Percentiles rank a stretch among this genome's conserved stretches.
phyloP scores from a whole-genome alignment of 192 early-diverging fungal genomes.

The Diversispora epigaea region DNA sequence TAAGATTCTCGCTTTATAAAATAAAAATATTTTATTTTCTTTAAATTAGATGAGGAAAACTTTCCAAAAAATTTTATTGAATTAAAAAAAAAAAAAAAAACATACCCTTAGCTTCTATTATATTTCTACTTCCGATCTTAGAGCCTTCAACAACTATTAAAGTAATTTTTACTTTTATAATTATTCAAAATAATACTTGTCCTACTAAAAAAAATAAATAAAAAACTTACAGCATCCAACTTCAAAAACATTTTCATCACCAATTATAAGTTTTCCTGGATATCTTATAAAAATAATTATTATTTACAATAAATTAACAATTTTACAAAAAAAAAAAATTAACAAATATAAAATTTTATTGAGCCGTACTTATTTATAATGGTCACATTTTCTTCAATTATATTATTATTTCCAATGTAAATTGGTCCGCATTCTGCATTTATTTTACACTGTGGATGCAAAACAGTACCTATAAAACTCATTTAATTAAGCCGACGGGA shows the following conservation, averaged over 20 bases:
- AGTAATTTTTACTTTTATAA: neutral
- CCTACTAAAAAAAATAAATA: neutral
- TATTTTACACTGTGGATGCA: conserved; percentile 74
- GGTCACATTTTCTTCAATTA: conserved; percentile 70
- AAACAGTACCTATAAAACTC: conserved; percentile 52
- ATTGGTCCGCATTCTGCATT: conserved; percentile 66
- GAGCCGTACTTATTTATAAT: conserved; percentile 66
- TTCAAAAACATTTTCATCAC: conserved; percentile 74
- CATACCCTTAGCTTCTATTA: conserved; percentile 65
- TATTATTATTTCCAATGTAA: conserved; percentile 68
- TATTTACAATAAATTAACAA: neutral
- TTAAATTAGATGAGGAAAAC: neutral
- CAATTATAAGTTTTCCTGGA: conserved; percentile 58
- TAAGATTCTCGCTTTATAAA: conserved; percentile 50
- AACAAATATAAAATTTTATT: neutral
- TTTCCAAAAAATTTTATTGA: neutral
- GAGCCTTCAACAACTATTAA: conserved; percentile 63
- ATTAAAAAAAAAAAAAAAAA: neutral
- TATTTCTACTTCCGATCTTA: conserved; percentile 63
- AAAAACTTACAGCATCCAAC: conserved; percentile 62
- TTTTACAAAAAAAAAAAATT: neutral
- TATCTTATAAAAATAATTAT: conserved; percentile 35
- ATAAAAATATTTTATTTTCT: no score
- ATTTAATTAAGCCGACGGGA: neutral
- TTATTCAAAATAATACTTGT: neutral